Base-by-base conservation (phyloP, 164 flowering plant species). In the Amborella trichopoda region DNA sequence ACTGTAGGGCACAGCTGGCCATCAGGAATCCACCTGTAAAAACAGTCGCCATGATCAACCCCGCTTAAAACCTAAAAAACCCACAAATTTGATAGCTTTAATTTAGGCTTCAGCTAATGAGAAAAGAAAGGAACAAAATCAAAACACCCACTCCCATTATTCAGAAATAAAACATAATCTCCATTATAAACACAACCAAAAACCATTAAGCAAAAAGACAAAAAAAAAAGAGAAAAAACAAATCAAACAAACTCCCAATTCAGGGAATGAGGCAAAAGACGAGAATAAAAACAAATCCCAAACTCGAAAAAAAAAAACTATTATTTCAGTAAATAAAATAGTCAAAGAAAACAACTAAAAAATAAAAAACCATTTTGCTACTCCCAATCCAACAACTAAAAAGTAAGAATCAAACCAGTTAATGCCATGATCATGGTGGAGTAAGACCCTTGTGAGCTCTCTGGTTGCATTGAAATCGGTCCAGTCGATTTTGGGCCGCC, bases 1-100 rank as follows among this genome's bases (percentile, higher is more conserved):
- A 91, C 86, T 6, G 95, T 81, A 9, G 99, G 99, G 61, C 96
- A 84, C 5, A 91, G 88, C 65, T 82, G 99, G 44, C 93, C 95
- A 70, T 91, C 94, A 57, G 99, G 99, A 68, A 91, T 87, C 99
- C 96, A 87, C 97, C 95, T 90, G 46, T 20, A 55, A 44, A 22
- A 6, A 6, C 36, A 13, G 27, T 17, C 12, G 26, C 40, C 28
- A 17, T 19, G 6, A 28, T 16, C 42, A 36, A 28, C 10, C 37
- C 28, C 40, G 1, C 8, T 13, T 4, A 26, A 21, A 16, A n/a
- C n/a, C n/a, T n/a, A n/a, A n/a, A n/a, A n/a, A n/a, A n/a, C n/a
- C n/a, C n/a, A n/a, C n/a, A n/a, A n/a, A n/a, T n/a, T n/a, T n/a
- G n/a, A n/a, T n/a, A n/a, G n/a, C n/a, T n/a, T n/a, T n/a, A n/a